Evolutionary conservation across 164 flowering plant species (phyloP).

Genomic region (Chimonanthus salicifolius): DNA sequence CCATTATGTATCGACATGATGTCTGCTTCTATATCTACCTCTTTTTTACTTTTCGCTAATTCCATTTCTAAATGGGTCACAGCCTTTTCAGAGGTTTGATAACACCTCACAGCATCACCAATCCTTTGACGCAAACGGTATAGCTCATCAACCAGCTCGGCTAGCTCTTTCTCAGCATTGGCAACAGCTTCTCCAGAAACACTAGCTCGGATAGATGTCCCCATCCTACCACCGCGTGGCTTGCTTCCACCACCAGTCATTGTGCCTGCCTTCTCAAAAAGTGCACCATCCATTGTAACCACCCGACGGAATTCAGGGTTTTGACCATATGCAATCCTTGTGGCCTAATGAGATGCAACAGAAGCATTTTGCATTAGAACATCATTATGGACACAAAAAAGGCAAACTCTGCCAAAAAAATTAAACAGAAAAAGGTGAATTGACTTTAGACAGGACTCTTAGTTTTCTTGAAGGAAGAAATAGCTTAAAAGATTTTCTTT

Average conservation of each 20-base stretch:
- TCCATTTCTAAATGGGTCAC: slow-evolving; percentile 62
- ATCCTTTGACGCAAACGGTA: slow-evolving; percentile 44
- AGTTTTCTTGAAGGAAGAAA: background rate
- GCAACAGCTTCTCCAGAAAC: slow-evolving; percentile 71
- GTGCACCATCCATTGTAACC: slow-evolving; percentile 90
- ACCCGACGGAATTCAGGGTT: slow-evolving; percentile 74
- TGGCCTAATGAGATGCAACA: slow-evolving; percentile 45
- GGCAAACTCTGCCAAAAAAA: background rate
- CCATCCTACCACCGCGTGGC: slow-evolving; percentile 97
- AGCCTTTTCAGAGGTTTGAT: slow-evolving; percentile 61
- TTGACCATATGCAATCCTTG: slow-evolving; percentile 84
- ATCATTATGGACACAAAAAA: background rate
- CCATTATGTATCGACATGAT: background rate
- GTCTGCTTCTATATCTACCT: slow-evolving; percentile 39
- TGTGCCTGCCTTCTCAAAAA: slow-evolving; percentile 91
- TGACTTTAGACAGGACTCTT: background rate
- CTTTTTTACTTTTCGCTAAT: slow-evolving; percentile 71
- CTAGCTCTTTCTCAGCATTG: slow-evolving; percentile 71
- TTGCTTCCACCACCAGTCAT: slow-evolving; percentile 96
- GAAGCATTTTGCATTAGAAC: background rate
- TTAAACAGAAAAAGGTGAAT: background rate
- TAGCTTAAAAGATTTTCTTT: too few relatives aligned
- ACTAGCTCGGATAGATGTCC: slow-evolving; percentile 77
- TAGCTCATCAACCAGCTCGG: slow-evolving; percentile 43
- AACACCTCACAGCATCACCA: slow-evolving; percentile 46